These are phyloP conservation scores for Parafenestella ontariensis DNA, from an alignment of 2,329 filamentous ascomycete genomes.

Conservation along the genomic window DNA sequence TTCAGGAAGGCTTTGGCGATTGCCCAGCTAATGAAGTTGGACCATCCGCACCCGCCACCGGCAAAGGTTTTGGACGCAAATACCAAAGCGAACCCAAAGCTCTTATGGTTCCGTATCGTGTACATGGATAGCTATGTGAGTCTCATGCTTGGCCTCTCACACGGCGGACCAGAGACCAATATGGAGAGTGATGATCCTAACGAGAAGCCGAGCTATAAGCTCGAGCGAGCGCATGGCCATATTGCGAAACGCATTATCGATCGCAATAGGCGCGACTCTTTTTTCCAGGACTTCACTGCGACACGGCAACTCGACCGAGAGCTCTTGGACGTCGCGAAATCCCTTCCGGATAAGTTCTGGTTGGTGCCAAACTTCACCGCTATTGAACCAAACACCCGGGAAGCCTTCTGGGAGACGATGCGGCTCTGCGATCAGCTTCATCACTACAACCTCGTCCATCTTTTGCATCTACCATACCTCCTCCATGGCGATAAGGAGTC, in stretches of 20 bases:
- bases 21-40: constrained; percentile 53
- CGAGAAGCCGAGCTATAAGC: constrained; percentile 2
- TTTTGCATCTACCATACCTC: constrained; percentile 27
- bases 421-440: constrained; percentile 19
- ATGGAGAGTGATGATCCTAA: constrained; percentile 19
- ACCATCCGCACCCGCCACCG: constrained; percentile 28
- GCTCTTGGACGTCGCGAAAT: constrained; percentile 13
- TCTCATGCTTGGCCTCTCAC: constrained; percentile 52
- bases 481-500: constrained; percentile 10
- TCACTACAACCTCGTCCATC: constrained; percentile 24
- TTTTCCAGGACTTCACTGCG: constrained; percentile 24
- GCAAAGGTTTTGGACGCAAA: constrained; percentile 8
- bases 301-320: constrained; percentile 30
- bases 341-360: constrained; percentile 12
- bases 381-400: constrained; percentile 3
- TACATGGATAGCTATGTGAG: constrained; percentile 49
- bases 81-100: constrained; percentile 21
- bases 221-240: constrained; percentile 42
- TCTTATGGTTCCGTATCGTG: constrained; percentile 52
- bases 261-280: constrained; percentile 43
- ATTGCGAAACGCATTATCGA: constrained; percentile 50
- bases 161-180: constrained; percentile 33
- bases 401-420: constrained; percentile 13
- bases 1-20: constrained; percentile 49
- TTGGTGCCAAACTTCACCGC: constrained; percentile 1